Percentiles rank a stretch among this genome's conserved stretches.
These are phyloP conservation scores for Suhomyces choctaworum DNA, from an alignment of 1,139 yeast genomes.

Conservation along the genomic window DNA sequence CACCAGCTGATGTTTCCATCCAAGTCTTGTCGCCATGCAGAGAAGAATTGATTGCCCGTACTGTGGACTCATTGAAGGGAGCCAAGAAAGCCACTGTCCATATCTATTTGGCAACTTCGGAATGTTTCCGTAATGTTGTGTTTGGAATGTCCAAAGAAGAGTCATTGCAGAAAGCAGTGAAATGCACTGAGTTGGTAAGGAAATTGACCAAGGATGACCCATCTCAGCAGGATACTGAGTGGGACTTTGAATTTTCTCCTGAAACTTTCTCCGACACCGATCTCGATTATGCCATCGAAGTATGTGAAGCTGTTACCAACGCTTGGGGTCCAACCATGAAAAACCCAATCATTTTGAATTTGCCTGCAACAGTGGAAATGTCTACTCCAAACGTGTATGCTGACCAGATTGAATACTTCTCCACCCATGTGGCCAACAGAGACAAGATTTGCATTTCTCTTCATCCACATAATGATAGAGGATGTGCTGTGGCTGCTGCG, in stretches of 20 bases:
- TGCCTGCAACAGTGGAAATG: constrained; percentile 99
- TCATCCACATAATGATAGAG: constrained; percentile 96
- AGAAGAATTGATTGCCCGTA: constrained; percentile 83
- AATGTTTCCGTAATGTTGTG: constrained; percentile 86
- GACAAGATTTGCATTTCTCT: constrained; percentile 86
- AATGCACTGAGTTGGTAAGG: constrained; percentile 77
- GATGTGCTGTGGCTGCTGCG: constrained; percentile 97
- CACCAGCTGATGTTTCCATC: constrained; percentile 89
- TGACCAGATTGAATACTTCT: constrained; percentile 91
- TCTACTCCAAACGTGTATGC: constrained; percentile 93
- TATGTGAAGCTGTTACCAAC: constrained; percentile 91
- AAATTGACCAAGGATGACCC: constrained; percentile 89
- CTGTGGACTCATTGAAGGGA: constrained; percentile 85
- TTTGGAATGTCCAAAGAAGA: constrained; percentile 83
- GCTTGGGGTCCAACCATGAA: constrained; percentile 91
- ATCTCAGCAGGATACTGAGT: constrained; percentile 63
- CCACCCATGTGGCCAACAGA: constrained; percentile 74
- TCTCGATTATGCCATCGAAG: constrained; percentile 74
- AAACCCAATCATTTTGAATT: constrained; percentile 86
- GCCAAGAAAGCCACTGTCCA: constrained; percentile 91
- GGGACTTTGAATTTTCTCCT: constrained; percentile 94
- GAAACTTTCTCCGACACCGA: constrained; percentile 93
- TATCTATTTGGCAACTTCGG: constrained; percentile 89
- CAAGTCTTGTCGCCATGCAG: constrained; percentile 93
- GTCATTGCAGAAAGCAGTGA: constrained; percentile 76